Evolutionary conservation across 768 basidiomycete genomes (phyloP).

Genomic region (Kwoniella sp.): DNA sequence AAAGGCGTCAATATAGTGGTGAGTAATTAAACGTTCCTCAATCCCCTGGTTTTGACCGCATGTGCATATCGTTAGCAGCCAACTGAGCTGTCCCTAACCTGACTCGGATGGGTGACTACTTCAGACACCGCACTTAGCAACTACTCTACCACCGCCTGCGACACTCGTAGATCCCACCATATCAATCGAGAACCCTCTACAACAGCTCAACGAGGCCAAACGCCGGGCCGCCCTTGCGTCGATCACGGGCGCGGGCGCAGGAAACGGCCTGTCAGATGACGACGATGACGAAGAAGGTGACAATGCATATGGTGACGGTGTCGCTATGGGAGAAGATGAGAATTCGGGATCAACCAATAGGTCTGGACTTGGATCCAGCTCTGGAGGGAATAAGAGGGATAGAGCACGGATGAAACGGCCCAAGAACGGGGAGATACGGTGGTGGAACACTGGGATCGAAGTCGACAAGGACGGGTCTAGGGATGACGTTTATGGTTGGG

Average conservation of each 20-base stretch:
- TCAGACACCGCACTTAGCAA: constrained; percentile 38
- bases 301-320: background rate
- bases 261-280: constrained; percentile 13
- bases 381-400: background rate
- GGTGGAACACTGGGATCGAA: constrained; percentile 39
- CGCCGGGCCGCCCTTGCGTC: constrained; percentile 2
- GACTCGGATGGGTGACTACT: background rate
- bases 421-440: constrained; percentile 34
- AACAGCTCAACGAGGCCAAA: constrained; percentile 1
- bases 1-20: constrained; percentile 38
- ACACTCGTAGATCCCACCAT: constrained; percentile 19
- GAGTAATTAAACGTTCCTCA: too few relatives aligned
- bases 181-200: constrained; percentile 16
- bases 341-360: constrained; percentile 1
- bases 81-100: too few relatives aligned
- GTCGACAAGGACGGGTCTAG: constrained; percentile 29
- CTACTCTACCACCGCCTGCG: constrained; percentile 31
- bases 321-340: background rate
- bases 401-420: constrained; percentile 20
- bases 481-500: constrained; percentile 37
- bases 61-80: too few relatives aligned
- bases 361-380: background rate
- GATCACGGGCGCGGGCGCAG: background rate
- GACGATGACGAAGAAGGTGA: constrained; percentile 12
- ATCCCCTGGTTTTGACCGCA: too few relatives aligned